A percentile compares a stretch with the other conserved stretches of the same genome.
phyloP scores from a whole-genome alignment of 352 stramenopile species.

The Pythium apleroticum region DNA sequence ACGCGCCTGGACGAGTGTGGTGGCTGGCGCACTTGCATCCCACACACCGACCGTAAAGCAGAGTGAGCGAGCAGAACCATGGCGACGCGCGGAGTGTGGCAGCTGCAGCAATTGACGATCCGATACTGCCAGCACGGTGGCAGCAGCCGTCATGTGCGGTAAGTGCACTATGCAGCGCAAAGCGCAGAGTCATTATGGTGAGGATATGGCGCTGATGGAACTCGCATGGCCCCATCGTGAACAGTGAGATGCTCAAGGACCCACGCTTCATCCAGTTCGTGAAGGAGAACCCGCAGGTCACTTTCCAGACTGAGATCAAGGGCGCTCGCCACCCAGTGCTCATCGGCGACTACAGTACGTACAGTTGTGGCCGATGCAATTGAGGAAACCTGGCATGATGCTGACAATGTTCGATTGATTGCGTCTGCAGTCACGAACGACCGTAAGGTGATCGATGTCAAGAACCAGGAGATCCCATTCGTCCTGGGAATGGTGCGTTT shows the following conservation, averaged over 20 bases:
- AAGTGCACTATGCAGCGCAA: too few relatives aligned
- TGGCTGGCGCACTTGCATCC: conserved; percentile 23
- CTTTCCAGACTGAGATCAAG: conserved; percentile 85
- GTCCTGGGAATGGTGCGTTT: conserved; percentile 72
- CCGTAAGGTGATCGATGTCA: conserved; percentile 84
- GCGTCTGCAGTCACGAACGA: conserved; percentile 61
- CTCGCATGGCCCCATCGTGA: background rate
- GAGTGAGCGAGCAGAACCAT: conserved; percentile 20
- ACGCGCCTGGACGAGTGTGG: conserved; percentile 23
- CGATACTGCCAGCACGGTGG: conserved; percentile 52
- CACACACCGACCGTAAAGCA: conserved; percentile 8
- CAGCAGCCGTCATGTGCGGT: conserved; percentile 74
- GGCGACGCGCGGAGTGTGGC: conserved; percentile 50
- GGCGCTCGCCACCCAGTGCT: conserved; percentile 76
- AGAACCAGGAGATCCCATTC: conserved; percentile 86
- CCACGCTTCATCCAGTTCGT: conserved; percentile 82
- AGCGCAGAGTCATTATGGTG: too few relatives aligned
- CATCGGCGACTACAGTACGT: conserved; percentile 82
- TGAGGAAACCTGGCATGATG: background rate
- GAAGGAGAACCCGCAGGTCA: conserved; percentile 85
- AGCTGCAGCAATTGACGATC: conserved; percentile 47
- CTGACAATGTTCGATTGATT: background rate
- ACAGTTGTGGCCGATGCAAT: background rate
- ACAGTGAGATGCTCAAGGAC: conserved; percentile 68
- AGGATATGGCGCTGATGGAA: background rate